Conservation (phyloP, 352 stramenopile species). For the Phytopythium kandeliae region DNA sequence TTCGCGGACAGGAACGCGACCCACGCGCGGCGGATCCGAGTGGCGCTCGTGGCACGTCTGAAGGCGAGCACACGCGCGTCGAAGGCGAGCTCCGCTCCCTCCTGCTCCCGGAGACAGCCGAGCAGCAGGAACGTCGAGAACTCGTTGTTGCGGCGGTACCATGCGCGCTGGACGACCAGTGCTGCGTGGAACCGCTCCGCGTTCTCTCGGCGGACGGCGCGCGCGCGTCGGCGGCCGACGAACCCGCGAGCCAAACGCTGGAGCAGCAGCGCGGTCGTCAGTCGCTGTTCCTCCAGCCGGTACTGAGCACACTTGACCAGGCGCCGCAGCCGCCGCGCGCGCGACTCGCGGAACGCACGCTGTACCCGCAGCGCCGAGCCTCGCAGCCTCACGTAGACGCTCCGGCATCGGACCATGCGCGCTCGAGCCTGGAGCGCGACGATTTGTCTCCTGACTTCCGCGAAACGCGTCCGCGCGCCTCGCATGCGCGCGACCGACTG, state of each 20-base stretch:
- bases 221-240: constrained; percentile 28
- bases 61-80: constrained; percentile 32
- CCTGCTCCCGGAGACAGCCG: constrained; percentile 63
- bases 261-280: constrained; percentile 35
- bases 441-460: constrained; percentile 23
- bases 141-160: constrained; percentile 80
- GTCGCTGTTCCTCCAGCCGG: constrained; percentile 30
- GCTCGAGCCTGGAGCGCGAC: constrained; percentile 49
- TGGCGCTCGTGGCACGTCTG: constrained; percentile 13
- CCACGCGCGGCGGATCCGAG: constrained; percentile 43
- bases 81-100: constrained; percentile 55
- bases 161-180: constrained; percentile 65
- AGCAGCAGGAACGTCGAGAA: constrained; percentile 81
- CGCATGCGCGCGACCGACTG: constrained; percentile 57
- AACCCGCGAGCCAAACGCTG: constrained; percentile 60
- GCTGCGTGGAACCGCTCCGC: constrained; percentile 54
- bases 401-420: constrained; percentile 40
- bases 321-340: constrained; percentile 38
- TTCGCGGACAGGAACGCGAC: constrained; percentile 16
- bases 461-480: constrained; percentile 27
- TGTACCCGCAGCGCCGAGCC: constrained; percentile 49
- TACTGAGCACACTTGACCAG: constrained; percentile 55
- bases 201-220: constrained; percentile 14
- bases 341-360: constrained; percentile 40
- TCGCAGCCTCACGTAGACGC: constrained; percentile 36